Base-by-base conservation (phyloP, 495 filamentous ascomycete species). In the Paragyromitra xinjiangensis region DNA sequence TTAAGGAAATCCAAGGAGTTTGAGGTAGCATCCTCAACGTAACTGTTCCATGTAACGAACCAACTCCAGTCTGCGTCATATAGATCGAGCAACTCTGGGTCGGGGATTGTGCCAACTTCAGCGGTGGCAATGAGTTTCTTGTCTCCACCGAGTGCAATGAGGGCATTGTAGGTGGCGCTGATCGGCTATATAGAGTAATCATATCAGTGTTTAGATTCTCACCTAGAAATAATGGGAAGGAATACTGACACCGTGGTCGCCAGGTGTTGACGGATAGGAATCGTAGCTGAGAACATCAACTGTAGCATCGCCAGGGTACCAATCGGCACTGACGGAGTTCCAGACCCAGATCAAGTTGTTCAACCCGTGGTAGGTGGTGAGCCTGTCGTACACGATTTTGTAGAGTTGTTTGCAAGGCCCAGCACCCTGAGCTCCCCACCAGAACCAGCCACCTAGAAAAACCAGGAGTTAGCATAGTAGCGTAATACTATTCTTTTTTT, bases 281-380 rank as follows among this genome's bases (percentile, higher is more conserved):
- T 81, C 79, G 58, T 72, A 80, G 7, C 44, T 34, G 6, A 81
- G 69, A n/a, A 87, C 82, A 74, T 87, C 86, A 5, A 86, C 84
- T 1, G 81, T 82, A 0, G 79, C 82, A 53, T 84, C 83, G 2
- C 86, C 86, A 0, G 86, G 86, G 45, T 87, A 87, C 86, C 86
- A 87, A 6, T 83, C 81, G 7, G 82, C 44, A 12, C 64, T 39
- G 1, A 87, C 79, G n/a, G 84, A 85, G 75, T 87, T 87, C 86
- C 86, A 87, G 14, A 86, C 81, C 86, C 86, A 87, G 45, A 87
- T 77, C 53, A 87, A 72, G 76, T 87, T 87, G 71, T 86, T 81
- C 39, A 87, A 40, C 0, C 68, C 58, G 75, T 87, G 86, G 64
- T 84, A 64, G 45, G 81, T 83, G 1, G 84, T 85, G 45, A 86